Conservation (phyloP, 2,329 filamentous ascomycete species). For the Fusarium tjaetaba region DNA sequence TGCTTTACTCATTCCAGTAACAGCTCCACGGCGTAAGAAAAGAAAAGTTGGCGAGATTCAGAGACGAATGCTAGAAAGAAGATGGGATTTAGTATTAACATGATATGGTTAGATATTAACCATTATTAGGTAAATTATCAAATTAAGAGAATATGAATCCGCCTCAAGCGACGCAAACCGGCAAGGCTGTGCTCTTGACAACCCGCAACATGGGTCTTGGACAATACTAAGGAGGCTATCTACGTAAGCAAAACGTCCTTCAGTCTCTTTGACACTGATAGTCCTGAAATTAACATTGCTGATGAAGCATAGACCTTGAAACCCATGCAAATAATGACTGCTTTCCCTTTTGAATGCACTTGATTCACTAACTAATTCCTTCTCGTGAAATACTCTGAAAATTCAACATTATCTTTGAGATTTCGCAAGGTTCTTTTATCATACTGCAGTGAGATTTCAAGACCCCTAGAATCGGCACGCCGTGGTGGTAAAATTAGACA, state of each 20-base stretch:
- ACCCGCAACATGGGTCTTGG: neutral
- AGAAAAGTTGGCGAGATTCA: neutral
- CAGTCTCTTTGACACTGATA: too few species aligned
- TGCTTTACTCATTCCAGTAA: neutral
- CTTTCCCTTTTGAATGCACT: neutral
- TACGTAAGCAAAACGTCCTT: fast-evolving
- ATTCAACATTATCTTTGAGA: neutral
- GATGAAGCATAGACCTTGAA: neutral
- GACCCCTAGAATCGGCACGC: neutral
- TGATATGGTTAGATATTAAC: neutral
- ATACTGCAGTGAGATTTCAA: neutral
- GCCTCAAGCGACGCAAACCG: neutral
- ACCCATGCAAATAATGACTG: neutral
- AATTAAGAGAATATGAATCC: neutral
- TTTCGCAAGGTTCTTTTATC: neutral
- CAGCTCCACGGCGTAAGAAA: neutral
- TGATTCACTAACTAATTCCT: neutral
- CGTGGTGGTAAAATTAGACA: neutral
- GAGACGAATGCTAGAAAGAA: too few species aligned
- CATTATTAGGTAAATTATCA: too few species aligned
- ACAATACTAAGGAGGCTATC: neutral
- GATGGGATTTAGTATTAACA: too few species aligned
- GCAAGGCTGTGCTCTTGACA: neutral
- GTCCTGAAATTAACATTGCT: neutral
- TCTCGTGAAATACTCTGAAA: neutral